phyloP scores from a whole-genome alignment of 2,329 filamentous ascomycete genomes.

The Penicillium verrucosum region DNA sequence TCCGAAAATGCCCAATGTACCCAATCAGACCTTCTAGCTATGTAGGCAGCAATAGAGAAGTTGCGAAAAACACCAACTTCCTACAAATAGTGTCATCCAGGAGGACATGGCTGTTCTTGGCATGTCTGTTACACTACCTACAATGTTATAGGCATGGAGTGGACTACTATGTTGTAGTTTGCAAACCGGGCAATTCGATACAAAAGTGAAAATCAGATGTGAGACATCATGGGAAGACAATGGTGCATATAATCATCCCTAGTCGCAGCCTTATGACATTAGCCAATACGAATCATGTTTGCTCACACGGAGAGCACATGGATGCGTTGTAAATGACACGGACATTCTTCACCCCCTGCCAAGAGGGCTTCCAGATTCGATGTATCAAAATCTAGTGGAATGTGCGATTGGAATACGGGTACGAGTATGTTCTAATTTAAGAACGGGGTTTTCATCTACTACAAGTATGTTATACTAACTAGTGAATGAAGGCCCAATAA shows the following conservation, averaged over 20 bases:
- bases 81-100: background rate
- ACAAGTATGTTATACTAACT: too few species aligned
- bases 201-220: too few species aligned
- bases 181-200: background rate
- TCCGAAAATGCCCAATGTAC: background rate
- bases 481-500: background rate
- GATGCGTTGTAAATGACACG: background rate
- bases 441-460: too few species aligned
- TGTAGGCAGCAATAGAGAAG: background rate
- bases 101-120: background rate
- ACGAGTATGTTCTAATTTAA: background rate
- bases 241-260: background rate
- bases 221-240: background rate
- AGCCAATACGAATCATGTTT: background rate
- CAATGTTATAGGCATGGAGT: background rate
- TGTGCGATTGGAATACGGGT: background rate
- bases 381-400: background rate
- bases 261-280: background rate
- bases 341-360: conserved; percentile 1
- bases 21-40: background rate
- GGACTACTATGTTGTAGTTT: background rate
- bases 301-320: background rate
- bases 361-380: background rate
- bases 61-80: background rate
- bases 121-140: background rate